phyloP scores from a whole-genome alignment of 805 yeast genomes.

The Pichia deserticola region DNA sequence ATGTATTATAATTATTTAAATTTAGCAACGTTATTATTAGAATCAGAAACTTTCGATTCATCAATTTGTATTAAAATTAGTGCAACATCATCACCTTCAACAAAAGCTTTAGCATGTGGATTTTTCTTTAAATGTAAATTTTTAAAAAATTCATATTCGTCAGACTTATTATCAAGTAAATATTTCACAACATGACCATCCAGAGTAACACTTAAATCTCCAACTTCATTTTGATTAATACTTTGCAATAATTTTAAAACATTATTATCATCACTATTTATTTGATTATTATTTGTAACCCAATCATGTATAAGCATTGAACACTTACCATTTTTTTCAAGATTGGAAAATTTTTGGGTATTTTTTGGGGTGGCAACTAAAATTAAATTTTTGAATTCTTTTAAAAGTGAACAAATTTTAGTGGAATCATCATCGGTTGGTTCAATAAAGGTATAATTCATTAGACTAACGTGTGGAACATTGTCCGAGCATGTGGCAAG shows the following conservation, averaged over 20 bases:
- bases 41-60: conserved; percentile 73
- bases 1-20: conserved; percentile 6
- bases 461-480: conserved; percentile 79
- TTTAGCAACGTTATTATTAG: conserved; percentile 47
- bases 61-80: conserved; percentile 58
- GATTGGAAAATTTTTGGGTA: conserved; percentile 70
- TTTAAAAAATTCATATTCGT: conserved; percentile 54
- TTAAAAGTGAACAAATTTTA: conserved; percentile 12
- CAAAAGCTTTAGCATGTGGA: conserved; percentile 64
- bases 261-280: conserved; percentile 16
- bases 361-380: conserved; percentile 64
- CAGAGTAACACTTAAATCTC: conserved; percentile 76
- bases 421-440: conserved; percentile 24
- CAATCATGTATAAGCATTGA: conserved; percentile 87
- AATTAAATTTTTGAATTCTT: conserved; percentile 26
- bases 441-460: conserved; percentile 76
- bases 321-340: conserved; percentile 64
- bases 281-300: conserved; percentile 42
- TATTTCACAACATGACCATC: conserved; percentile 58
- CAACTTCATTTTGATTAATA: conserved; percentile 71
- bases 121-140: conserved; percentile 52
- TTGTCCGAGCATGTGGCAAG: conserved; percentile 66
- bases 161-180: conserved; percentile 33
- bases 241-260: conserved; percentile 59
- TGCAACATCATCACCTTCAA: conserved; percentile 55